phyloP scores from a whole-genome alignment of 352 stramenopile species.

The Hyaloperonospora brassicae region DNA sequence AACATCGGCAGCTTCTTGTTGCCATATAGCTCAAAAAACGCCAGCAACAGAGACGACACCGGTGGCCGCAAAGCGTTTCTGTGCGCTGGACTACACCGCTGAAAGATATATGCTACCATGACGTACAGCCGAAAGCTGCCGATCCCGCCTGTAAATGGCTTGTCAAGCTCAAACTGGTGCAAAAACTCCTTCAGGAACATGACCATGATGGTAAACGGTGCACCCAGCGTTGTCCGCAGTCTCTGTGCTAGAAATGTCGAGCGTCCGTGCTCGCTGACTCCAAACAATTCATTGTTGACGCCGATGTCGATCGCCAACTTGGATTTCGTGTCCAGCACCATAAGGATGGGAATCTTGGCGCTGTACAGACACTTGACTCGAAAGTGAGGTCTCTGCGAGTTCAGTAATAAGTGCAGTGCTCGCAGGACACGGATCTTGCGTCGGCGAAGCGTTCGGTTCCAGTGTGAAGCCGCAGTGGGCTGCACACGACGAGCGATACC shows the following conservation, averaged over 20 bases:
- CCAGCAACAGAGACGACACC: slow-evolving; percentile 30
- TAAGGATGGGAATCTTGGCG: no score
- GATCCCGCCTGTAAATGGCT: slow-evolving; percentile 67
- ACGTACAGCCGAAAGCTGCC: slow-evolving; percentile 77
- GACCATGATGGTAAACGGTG: slow-evolving; percentile 46
- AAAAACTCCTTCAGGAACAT: slow-evolving; percentile 73
- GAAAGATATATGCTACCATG: slow-evolving; percentile 69
- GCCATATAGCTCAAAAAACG: slow-evolving; percentile 62
- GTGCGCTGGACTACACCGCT: slow-evolving; percentile 9
- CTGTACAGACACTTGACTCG: no score
- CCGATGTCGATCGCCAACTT: no score
- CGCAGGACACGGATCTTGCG: no score
- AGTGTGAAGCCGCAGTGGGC: no score
- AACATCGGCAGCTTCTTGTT: slow-evolving; percentile 48
- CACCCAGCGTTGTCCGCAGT: slow-evolving; percentile 37
- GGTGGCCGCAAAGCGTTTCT: slow-evolving; percentile 13
- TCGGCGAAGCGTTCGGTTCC: no score
- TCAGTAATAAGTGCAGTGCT: no score
- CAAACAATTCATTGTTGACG: no score
- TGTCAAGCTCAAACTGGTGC: slow-evolving; percentile 71
- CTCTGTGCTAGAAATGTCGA: slow-evolving; percentile 50
- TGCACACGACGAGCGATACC: no score
- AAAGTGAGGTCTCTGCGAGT: no score
- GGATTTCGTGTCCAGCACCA: no score
- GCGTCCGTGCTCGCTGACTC: slow-evolving; percentile 21